These are phyloP conservation scores for Epichloe amarillans DNA, from an alignment of 2,329 filamentous ascomycete genomes.

Conservation along the genomic window DNA sequence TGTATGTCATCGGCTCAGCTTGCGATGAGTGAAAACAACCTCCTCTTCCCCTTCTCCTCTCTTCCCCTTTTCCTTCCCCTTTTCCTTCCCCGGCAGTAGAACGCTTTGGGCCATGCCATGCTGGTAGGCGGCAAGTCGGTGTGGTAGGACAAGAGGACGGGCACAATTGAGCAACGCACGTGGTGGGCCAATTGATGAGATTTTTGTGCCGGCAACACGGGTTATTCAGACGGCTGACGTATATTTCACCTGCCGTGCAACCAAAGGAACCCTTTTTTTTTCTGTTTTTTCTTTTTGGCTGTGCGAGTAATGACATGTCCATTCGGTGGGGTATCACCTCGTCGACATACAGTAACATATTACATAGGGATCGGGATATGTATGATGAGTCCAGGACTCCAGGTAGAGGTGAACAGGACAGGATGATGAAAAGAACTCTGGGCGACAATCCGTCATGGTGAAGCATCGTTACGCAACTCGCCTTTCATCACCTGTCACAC, in stretches of 20 bases:
- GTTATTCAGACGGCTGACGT: neutral
- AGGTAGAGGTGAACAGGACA: too few species aligned
- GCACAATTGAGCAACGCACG: constrained; percentile 1
- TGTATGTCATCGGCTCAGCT: neutral
- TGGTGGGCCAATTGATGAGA: neutral
- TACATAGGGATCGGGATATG: too few species aligned
- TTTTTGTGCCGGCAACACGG: neutral
- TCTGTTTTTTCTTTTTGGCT: too few species aligned
- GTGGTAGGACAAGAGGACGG: constrained; percentile 1
- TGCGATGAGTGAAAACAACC: neutral
- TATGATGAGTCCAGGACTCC: too few species aligned
- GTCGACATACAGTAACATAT: too few species aligned
- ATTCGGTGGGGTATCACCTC: too few species aligned
- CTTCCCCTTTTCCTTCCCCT: neutral
- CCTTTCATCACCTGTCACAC: neutral
- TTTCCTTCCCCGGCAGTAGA: neutral
- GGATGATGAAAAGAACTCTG: too few species aligned
- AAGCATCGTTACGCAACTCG: neutral
- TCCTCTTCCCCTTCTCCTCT: neutral
- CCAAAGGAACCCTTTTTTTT: neutral
- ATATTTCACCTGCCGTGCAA: neutral
- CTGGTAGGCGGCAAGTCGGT: neutral
- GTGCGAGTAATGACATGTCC: neutral
- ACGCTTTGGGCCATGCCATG: neutral
- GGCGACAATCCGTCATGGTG: neutral